Base-by-base conservation (phyloP, 176 grass and related monocot genomes). In the Thinopyrum elongatum region DNA sequence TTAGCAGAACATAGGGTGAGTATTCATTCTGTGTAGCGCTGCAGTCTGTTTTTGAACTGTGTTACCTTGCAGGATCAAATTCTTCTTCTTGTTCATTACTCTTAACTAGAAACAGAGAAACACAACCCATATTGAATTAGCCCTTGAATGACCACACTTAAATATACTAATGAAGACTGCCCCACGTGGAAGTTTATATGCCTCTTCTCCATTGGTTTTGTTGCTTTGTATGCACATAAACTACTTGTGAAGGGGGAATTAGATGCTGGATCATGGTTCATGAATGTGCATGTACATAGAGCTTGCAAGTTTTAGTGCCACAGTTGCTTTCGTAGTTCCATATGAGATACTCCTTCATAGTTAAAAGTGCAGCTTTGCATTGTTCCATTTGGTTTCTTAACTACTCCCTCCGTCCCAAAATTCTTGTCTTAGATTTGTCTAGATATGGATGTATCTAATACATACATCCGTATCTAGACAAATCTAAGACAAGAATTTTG, bases 1-100 rank as follows among this genome's bases (percentile, higher is more conserved):
- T 81, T 79, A 84, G 80, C 80, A 84, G 80, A 94, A 74, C 76
- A 77, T 86, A 86, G 80, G 79, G 88, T 86, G 35, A 77, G 88
- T 81, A 71, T 79, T 60, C 22, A 82, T 70, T 78, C 8, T 66
- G 6, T 67, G 41, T 78, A 49, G 8, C 51, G 10, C 28, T 19
- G 42, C 55, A 39, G 8, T 22, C 10, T 30, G 33, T 77, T 80
- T 77, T 30, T 9, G 10, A 33, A 34, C 39, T 77, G 29, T 71
- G 64, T 19, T 61, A 49, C 12, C 39, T 67, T 46, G 39, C 31
- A 28, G 31, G 22, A 82, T 8, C 3, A 46, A 30, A 28, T 81
- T 84, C 42, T 44, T 75, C 29, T 79, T 79, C 26, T 35, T 71
- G 46, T 47, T 34, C 21, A 22, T 21, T 28, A 60, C 26, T 72